Percentiles rank a stretch among this genome's conserved stretches.
Evolutionary conservation across 768 basidiomycete species (phyloP).

Genomic region (Rhodotorula graminis): DNA sequence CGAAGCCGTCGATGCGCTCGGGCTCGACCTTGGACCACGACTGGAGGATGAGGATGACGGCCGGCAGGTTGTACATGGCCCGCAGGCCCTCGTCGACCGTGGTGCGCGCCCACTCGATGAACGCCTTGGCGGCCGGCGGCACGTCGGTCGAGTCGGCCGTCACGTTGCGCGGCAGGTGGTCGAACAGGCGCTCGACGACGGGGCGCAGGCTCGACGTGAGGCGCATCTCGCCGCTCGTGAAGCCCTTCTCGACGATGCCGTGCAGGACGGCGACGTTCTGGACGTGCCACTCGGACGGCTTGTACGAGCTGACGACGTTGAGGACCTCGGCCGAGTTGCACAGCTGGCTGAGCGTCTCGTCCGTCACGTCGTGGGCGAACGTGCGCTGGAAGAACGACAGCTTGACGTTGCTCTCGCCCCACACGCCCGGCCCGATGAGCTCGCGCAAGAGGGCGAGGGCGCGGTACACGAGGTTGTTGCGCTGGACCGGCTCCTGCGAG

Average conservation of each 20-base stretch:
- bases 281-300: conserved; percentile 74
- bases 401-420: conserved; percentile 88
- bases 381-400: conserved; percentile 80
- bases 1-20: conserved; percentile 76
- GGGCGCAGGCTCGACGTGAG: conserved; percentile 62
- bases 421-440: conserved; percentile 75
- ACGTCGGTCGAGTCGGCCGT: conserved; percentile 21
- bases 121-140: conserved; percentile 50
- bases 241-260: conserved; percentile 79
- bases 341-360: conserved; percentile 63
- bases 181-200: conserved; percentile 40
- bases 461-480: conserved; percentile 47
- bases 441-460: conserved; percentile 58
- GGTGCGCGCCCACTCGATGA: conserved; percentile 69
- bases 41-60: conserved; percentile 79
- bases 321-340: conserved; percentile 81
- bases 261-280: conserved; percentile 67
- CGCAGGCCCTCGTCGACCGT: conserved; percentile 75
- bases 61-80: conserved; percentile 65
- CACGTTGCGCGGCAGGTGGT: conserved; percentile 36
- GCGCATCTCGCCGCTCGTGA: conserved; percentile 61
- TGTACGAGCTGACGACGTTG: conserved; percentile 74
- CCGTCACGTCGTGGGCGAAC: conserved; percentile 67
- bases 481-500: conserved; percentile 47
- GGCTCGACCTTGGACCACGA: conserved; percentile 74